Percentiles rank a stretch among this genome's conserved stretches.
phyloP scores from a whole-genome alignment of 306 rosid genomes.

The Rosa multiflora region DNA sequence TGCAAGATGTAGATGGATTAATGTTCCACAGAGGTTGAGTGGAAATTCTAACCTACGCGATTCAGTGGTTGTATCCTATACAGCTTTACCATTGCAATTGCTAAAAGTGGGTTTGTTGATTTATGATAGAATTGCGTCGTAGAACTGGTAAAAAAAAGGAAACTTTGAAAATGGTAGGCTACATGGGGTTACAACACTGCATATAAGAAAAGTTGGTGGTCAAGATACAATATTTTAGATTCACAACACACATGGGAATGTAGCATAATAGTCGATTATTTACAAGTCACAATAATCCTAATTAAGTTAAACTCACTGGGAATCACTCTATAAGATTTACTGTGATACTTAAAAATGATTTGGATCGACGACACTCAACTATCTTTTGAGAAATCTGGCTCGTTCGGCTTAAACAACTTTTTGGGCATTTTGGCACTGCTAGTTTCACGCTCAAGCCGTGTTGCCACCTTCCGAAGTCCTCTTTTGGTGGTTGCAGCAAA shows the following conservation, averaged over 20 bases:
- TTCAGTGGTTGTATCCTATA: too few species aligned
- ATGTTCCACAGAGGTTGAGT: too few species aligned
- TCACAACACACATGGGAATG: neutral
- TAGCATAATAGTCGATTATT: neutral
- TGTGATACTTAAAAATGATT: neutral
- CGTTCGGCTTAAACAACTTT: constrained; percentile 82
- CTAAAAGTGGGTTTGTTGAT: too few species aligned
- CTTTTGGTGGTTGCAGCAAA: constrained; percentile 71
- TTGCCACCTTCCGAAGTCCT: constrained; percentile 40
- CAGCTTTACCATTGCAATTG: too few species aligned
- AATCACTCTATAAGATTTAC: neutral
- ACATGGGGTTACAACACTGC: too few species aligned
- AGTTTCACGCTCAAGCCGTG: constrained; percentile 36
- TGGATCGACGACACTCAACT: neutral
- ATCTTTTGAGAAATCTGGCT: constrained; percentile 71
- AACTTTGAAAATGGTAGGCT: too few species aligned
- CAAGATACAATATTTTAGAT: too few species aligned
- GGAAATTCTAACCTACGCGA: too few species aligned
- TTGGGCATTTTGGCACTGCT: constrained; percentile 76
- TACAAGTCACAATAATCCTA: neutral
- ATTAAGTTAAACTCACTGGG: neutral
- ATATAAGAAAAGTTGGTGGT: too few species aligned
- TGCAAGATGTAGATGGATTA: too few species aligned
- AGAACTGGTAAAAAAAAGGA: too few species aligned
- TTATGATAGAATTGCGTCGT: too few species aligned